Evolutionary conservation across 306 rosid genomes (phyloP), one percentile per base, ranked within the genome.

Genomic region (Cucumis sativus): DNA sequence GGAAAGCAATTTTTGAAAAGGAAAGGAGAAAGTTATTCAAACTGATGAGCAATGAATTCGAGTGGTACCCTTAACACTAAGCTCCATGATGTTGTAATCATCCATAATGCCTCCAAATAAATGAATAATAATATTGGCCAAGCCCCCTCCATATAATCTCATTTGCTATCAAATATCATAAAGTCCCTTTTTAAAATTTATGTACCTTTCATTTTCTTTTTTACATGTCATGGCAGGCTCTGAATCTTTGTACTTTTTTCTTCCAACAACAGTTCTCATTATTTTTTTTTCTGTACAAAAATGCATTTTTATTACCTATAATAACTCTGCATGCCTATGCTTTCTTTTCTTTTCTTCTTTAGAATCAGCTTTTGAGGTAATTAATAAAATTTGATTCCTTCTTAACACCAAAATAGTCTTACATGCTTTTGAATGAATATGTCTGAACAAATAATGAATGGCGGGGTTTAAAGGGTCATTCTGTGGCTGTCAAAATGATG

Each of bases 401-500:
- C 16, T 65, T 65, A 54, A 43, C 41, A 79, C 77, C 37, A 75
- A 49, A 55, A 9, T 41, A 45, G 74, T 11, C 9, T 20, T 40
- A 11, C 11, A 41, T 70, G 51, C 41, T 15, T 76, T 33, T 33
- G 37, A 33, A 33, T 71, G 51, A 58, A 77, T 47, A 52, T 57
- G 15, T 58, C 58, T 40, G 80, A 59, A 7, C 0, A 54, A 6
- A 7, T 54, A 54, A 54, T 54, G 59, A 84, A 85, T 78, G 40
- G 52, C 75, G 56, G 49, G 51, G 4, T 82, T 68, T 66, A 1
- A 33, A 33, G 87, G 83, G 76, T 79, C 77, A 77, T 79, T 30
- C 74, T 58, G 39, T 75, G 43, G 43, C 90, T 86, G 92, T 80
- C 82, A 45, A 80, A 86, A 89, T 88, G 96, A 91, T 93, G 83